Conservation (phyloP, 1,284 basidiomycete genomes). For the Ceratobasidium sp. region DNA sequence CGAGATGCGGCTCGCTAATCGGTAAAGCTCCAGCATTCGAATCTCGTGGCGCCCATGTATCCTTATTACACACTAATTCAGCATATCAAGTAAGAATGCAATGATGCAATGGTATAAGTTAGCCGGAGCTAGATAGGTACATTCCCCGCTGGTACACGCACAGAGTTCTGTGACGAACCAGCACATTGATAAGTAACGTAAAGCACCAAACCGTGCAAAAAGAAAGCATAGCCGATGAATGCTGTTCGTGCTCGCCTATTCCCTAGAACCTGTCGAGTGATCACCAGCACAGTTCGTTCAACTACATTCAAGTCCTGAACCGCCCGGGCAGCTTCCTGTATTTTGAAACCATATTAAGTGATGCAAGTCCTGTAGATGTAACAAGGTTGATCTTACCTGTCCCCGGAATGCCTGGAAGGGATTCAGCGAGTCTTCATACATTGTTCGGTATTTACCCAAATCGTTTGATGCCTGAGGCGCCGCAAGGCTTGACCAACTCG, state of each 20-base stretch:
- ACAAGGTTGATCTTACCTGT: slow-evolving; percentile 69
- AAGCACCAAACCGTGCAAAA: slow-evolving; percentile 82
- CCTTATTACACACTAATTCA: slow-evolving; percentile 42
- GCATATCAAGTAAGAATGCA: slow-evolving; percentile 20
- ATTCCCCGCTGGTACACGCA: slow-evolving; percentile 32
- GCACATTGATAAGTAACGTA: slow-evolving; percentile 80
- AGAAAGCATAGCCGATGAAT: slow-evolving; percentile 85
- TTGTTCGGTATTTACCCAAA: slow-evolving; percentile 87
- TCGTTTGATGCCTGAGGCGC: slow-evolving; percentile 66
- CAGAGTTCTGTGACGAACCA: slow-evolving; percentile 29
- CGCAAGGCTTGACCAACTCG: slow-evolving; percentile 52
- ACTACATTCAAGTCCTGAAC: slow-evolving; percentile 92
- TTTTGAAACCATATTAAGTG: not conserved
- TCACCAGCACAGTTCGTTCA: slow-evolving; percentile 86
- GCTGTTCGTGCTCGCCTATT: slow-evolving; percentile 86
- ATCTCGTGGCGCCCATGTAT: too few relatives aligned
- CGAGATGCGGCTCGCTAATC: slow-evolving; percentile 50
- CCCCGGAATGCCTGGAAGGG: slow-evolving; percentile 98
- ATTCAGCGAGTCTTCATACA: slow-evolving; percentile 97
- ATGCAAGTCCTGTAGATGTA: not conserved
- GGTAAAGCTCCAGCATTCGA: too few relatives aligned
- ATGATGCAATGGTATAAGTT: slow-evolving; percentile 38
- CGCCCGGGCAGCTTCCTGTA: slow-evolving; percentile 90
- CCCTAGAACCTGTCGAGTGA: slow-evolving; percentile 88
- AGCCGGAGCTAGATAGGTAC: slow-evolving; percentile 26